Evolutionary conservation across 371 early-diverging fungal species (phyloP), one percentile per base, ranked within the genome.

Genomic region (Lichtheimia hyalospora): DNA sequence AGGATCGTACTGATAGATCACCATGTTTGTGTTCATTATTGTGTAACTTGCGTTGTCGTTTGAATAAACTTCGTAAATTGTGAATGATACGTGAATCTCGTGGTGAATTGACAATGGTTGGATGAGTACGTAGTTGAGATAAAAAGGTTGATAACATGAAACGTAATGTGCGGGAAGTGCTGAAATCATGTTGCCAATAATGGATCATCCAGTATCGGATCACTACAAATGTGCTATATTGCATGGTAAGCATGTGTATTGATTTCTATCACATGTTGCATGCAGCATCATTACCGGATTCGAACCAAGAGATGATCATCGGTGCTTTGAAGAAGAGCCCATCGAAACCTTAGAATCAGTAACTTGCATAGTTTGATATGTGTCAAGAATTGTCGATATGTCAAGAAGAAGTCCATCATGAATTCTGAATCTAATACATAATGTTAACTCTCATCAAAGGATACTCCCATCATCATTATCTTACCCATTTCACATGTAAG

Each of bases 401-500:
- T 78, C 21, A 81, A 59, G 49, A 81, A 81, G 49, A 81, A 81
- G 43, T 76, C 77, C 71, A 74, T 66, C 24, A 78, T 28, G 20
- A 78, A 75, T 5, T 75, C 74, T 13, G 73, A 62, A 44, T 81
- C 77, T 80, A 70, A 10, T 34, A 43, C n/a, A 18, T n/a, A 18
- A 16, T n/a, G n/a, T 46, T 5, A 46, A 14, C 46, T 2, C 44
- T 43, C 16, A 46, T 46, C 46, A 21, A 34, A 34, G 10, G 8
- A 8, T 1, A 34, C 2, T 8, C 8, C 10, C 1, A 27, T 27
- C 27, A 4, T 46, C 16, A n/a, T 46, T 41, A 20, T 54, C 68
- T 49, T 79, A 85, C 85, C 81, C 75, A 86, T 74, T 53, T 79
- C 79, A 28, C 72, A 71, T 12, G 86, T 86, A 44, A 86, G 63